phyloP scores from a whole-genome alignment of 768 basidiomycete genomes.

The Tremella mesenterica region DNA sequence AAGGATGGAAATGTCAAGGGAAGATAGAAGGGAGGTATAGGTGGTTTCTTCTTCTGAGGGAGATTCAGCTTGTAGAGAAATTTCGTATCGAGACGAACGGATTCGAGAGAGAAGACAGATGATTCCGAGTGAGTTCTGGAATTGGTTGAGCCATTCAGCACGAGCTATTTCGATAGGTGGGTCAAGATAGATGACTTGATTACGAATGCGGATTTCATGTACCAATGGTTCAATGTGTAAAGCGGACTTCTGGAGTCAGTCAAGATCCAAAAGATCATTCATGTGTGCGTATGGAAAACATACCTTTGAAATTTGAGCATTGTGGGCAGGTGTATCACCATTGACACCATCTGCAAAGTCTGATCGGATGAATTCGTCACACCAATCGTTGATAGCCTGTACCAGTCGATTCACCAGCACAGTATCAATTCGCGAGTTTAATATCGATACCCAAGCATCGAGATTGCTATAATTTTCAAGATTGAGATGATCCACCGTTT shows the following conservation, averaged over 20 bases:
- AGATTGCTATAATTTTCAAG: conserved; percentile 92
- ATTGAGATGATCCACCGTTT: conserved; percentile 84
- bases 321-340: conserved; percentile 8
- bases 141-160: conserved; percentile 74
- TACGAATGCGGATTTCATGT: conserved; percentile 95
- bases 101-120: conserved; percentile 79
- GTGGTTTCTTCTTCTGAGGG: conserved; percentile 58
- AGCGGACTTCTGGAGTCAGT: conserved; percentile 3
- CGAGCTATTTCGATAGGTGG: conserved; percentile 94
- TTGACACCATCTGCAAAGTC: conserved; percentile 64
- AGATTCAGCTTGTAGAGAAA: conserved; percentile 79
- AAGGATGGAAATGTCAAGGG: conserved; percentile 62
- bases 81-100: conserved; percentile 93
- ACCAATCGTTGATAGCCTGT: conserved; percentile 78
- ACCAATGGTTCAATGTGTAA: conserved; percentile 64
- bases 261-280: background rate
- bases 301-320: background rate
- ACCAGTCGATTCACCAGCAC: conserved; percentile 67
- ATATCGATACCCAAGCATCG: conserved; percentile 78
- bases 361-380: conserved; percentile 67
- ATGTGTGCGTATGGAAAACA: no score
- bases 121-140: conserved; percentile 87
- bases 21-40: conserved; percentile 57
- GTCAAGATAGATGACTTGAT: conserved; percentile 97
- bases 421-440: conserved; percentile 67